Evolutionary conservation across 352 stramenopile species (phyloP).

Genomic region (Nothophytophthora sp.): DNA sequence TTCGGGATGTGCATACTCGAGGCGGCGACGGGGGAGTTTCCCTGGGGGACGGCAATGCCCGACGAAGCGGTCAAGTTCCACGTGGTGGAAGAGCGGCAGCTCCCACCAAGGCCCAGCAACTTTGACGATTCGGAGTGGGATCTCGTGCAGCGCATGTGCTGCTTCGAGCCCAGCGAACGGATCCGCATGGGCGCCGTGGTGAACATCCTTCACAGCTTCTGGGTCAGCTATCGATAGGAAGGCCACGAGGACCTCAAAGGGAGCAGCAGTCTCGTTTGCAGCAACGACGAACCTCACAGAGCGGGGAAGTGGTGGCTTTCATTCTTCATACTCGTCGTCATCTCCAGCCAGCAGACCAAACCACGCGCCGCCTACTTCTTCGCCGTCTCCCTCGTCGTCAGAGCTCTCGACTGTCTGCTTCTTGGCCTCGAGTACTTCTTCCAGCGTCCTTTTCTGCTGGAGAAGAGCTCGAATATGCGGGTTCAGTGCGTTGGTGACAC

Average conservation of each 20-base stretch:
- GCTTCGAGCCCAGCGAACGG: neutral
- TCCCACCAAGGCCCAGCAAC: too few species aligned
- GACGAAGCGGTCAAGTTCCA: neutral
- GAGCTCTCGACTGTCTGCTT: neutral
- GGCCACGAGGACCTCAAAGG: too few species aligned
- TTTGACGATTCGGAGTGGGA: neutral
- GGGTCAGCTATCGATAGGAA: too few species aligned
- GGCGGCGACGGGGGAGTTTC: conserved; percentile 1
- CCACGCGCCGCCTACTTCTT: conserved; percentile 10
- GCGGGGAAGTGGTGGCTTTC: too few species aligned
- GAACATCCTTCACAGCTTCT: too few species aligned
- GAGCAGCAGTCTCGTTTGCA: too few species aligned
- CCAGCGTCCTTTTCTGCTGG: conserved; percentile 31
- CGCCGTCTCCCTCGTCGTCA: conserved; percentile 6
- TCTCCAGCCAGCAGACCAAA: conserved; percentile 20
- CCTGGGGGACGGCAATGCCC: neutral
- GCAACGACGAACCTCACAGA: too few species aligned
- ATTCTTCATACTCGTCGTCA: conserved; percentile 16
- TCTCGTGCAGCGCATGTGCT: conserved; percentile 15
- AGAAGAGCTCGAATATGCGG: conserved; percentile 19
- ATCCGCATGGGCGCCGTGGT: too few species aligned
- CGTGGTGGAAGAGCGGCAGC: neutral
- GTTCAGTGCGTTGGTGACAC: conserved; percentile 38
- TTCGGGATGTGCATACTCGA: conserved; percentile 27
- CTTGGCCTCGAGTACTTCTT: conserved; percentile 23